phyloP scores from a whole-genome alignment of 2,329 filamentous ascomycete species.

The Stachybotrys elegans region DNA sequence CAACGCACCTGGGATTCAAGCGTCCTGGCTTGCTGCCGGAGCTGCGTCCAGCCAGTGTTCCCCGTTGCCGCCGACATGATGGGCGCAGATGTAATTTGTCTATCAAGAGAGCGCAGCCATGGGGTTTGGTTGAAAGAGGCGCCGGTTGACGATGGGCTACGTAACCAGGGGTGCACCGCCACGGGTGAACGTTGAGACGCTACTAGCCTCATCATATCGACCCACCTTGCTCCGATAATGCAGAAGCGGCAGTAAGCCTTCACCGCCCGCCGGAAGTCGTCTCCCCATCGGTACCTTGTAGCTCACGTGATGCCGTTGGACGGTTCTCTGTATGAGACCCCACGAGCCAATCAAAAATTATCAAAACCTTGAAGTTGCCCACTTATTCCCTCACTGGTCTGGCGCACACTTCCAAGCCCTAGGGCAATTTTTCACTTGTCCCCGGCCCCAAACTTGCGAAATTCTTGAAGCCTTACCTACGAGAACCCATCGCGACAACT shows the following conservation, averaged over 20 bases:
- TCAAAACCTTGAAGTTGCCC: conserved; percentile 13
- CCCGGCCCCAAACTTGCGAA: conserved; percentile 31
- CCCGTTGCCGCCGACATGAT: conserved; percentile 49
- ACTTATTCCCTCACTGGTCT: conserved; percentile 9
- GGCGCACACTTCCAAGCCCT: conserved; percentile 26
- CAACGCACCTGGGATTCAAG: conserved; percentile 81
- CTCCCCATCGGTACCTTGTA: too few relatives aligned
- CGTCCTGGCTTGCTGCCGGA: conserved; percentile 84
- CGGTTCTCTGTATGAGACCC: too few relatives aligned
- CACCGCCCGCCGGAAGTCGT: conserved; percentile 24
- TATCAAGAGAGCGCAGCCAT: background rate
- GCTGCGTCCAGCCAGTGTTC: conserved; percentile 79
- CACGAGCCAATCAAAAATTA: conserved; percentile 27
- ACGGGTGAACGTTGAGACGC: background rate
- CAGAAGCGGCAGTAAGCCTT: conserved; percentile 16
- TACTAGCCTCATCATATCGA: too few relatives aligned
- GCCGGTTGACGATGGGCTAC: too few relatives aligned
- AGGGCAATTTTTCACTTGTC: conserved; percentile 31
- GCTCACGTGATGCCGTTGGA: too few relatives aligned
- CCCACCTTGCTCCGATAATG: too few relatives aligned
- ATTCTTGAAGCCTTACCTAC: conserved; percentile 22
- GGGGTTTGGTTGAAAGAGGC: too few relatives aligned
- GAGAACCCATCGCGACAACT: conserved; percentile 26
- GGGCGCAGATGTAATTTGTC: conserved; percentile 5
- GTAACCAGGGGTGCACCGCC: background rate